These are phyloP conservation scores for Saitozyma podzolica DNA, from an alignment of 768 basidiomycete species.

Conservation along the genomic window DNA sequence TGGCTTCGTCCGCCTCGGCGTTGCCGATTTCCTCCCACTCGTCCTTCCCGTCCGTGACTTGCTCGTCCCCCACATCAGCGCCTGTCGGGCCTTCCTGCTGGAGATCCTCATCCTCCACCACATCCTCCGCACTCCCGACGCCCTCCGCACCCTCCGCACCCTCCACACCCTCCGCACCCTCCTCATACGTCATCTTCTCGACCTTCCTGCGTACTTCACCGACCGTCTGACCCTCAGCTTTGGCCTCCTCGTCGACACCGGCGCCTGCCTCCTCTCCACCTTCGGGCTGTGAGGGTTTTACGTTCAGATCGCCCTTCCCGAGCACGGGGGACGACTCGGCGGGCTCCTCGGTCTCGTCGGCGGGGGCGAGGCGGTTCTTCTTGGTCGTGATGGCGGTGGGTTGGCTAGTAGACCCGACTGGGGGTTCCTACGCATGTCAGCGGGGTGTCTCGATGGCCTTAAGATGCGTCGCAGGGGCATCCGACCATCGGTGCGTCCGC, in stretches of 20 bases:
- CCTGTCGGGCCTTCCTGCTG: too few species aligned
- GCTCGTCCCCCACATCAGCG: not conserved
- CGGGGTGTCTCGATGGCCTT: too few species aligned
- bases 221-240: slow-evolving; percentile 32
- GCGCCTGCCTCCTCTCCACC: slow-evolving; percentile 8
- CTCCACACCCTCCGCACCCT: slow-evolving; percentile 10
- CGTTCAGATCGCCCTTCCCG: not conserved
- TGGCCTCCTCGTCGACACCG: not conserved
- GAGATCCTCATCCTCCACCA: slow-evolving; percentile 1
- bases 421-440: too few species aligned
- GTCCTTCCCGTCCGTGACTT: slow-evolving; percentile 3
- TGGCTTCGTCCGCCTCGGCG: slow-evolving; percentile 11
- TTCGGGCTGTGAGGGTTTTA: slow-evolving; percentile 10
- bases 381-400: slow-evolving; percentile 24
- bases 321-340: not conserved
- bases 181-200: slow-evolving; percentile 39
- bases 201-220: slow-evolving; percentile 46
- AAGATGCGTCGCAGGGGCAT: not conserved
- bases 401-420: too few species aligned
- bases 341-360: not conserved
- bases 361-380: slow-evolving; percentile 38
- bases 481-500: not conserved
- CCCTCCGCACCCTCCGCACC: slow-evolving; percentile 1
- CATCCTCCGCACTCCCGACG: not conserved
- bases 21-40: slow-evolving; percentile 19